Evolutionary conservation across 2,329 filamentous ascomycete genomes (phyloP).

Genomic region (Bipolaris cookei): DNA sequence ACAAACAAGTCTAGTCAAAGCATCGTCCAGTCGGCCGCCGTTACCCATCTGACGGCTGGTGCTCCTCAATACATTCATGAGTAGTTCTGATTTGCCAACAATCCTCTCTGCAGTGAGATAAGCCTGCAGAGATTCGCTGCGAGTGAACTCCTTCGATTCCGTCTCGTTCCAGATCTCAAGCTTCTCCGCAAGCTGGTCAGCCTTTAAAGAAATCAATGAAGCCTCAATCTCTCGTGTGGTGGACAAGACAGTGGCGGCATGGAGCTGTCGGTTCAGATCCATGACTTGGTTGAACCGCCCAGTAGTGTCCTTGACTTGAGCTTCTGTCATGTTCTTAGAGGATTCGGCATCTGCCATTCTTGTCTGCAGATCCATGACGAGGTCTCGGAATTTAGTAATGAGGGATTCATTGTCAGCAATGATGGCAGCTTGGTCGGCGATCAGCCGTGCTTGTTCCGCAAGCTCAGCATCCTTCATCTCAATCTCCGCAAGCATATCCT

Average conservation of each 20-base stretch:
- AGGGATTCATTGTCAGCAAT: conserved; percentile 92
- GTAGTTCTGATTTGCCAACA: conserved; percentile 74
- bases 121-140: conserved; percentile 85
- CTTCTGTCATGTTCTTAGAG: conserved; percentile 89
- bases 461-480: conserved; percentile 87
- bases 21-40: conserved; percentile 75
- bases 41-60: conserved; percentile 66
- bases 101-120: conserved; percentile 87
- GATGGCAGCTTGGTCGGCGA: conserved; percentile 76
- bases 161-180: conserved; percentile 67
- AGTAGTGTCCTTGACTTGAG: conserved; percentile 88
- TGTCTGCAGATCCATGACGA: conserved; percentile 82
- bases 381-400: conserved; percentile 82
- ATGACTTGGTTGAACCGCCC: conserved; percentile 91
- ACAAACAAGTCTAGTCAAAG: conserved; percentile 66
- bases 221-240: conserved; percentile 94
- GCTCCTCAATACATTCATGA: conserved; percentile 22
- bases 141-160: conserved; percentile 67
- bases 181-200: conserved; percentile 86
- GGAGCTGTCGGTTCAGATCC: conserved; percentile 94
- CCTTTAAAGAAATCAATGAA: conserved; percentile 83
- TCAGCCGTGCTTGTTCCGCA: conserved; percentile 76
- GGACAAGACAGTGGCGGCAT: conserved; percentile 86
- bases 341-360: conserved; percentile 92
- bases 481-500: conserved; percentile 91